A percentile compares a stretch with the other conserved stretches of the same genome.
Conservation (phyloP, 2,329 filamentous ascomycete genomes). For the Chaetothyriales sp. region DNA sequence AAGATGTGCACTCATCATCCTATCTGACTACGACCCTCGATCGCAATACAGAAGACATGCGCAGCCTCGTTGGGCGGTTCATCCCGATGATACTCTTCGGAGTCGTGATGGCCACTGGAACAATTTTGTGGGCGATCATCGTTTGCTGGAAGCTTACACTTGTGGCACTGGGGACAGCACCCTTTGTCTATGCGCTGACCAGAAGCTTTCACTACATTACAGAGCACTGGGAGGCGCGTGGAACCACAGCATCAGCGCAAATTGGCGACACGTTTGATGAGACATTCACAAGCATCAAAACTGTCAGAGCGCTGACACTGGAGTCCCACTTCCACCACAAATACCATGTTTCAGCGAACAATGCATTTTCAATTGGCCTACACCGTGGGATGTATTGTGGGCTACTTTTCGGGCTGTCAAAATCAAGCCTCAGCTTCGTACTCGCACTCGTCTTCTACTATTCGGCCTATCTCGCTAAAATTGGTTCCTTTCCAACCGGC, state of each 20-base stretch:
- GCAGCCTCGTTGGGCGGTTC: conserved; percentile 68
- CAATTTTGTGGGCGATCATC: conserved; percentile 58
- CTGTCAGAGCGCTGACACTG: conserved; percentile 61
- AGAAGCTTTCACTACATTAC: conserved; percentile 52
- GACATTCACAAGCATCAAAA: conserved; percentile 63
- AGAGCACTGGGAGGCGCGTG: conserved; percentile 57
- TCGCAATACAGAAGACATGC: conserved; percentile 73
- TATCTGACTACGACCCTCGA: conserved; percentile 61
- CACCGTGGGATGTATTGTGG: conserved; percentile 55
- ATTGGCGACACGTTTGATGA: conserved; percentile 56
- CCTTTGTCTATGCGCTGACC: conserved; percentile 53
- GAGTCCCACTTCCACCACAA: conserved; percentile 58
- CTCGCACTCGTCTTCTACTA: conserved; percentile 76
- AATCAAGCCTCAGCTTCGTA: conserved; percentile 57
- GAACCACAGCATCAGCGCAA: conserved; percentile 48
- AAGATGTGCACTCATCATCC: conserved; percentile 48
- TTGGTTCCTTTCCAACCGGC: conserved; percentile 31
- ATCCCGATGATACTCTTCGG: conserved; percentile 56
- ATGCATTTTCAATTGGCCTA: conserved; percentile 48
- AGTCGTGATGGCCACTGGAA: conserved; percentile 51
- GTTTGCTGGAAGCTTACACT: conserved; percentile 71
- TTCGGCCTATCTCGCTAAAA: conserved; percentile 50
- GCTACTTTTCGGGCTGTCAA: conserved; percentile 62
- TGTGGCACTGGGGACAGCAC: conserved; percentile 55
- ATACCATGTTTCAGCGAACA: conserved; percentile 39